Base-by-base conservation (phyloP, 1,284 basidiomycete species). In the Trichosporon ovoides region DNA sequence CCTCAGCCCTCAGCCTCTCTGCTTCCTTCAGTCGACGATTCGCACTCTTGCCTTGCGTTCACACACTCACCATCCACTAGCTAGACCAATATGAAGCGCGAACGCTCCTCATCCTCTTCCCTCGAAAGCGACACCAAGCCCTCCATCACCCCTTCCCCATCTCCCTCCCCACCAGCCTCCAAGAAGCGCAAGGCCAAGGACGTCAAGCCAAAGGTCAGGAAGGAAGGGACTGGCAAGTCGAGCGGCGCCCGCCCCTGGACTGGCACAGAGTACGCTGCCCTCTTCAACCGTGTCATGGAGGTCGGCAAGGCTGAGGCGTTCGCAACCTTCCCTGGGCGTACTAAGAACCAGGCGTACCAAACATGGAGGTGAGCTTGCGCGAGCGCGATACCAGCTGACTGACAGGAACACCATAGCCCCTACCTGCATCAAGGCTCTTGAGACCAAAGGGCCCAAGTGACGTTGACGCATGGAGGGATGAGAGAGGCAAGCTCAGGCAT, bases 311-410 rank as follows among this genome's bases (percentile, higher is more conserved):
- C 20, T 1, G 16, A 19, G 9, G 16, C 28, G 48, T 22, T 18
- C 24, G 18, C 12, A 12, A 55, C 51, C n/a, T 37, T 62, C 9
- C 49, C 43, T 6, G 55, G 58, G 19, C 61, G 57, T 20, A 52
- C 55, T 2, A 34, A 13, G 28, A 48, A 57, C 31, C 61, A 62
- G 55, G 49, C 50, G 16, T 52, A 49, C 16, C 18, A 43, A 13
- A 43, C 57, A 9, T 62, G 60, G 60, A 48, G 56, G 59, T 57
- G 35, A 40, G 56, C 51, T 28, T 3, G n/a, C n/a, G n/a, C 4
- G n/a, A 5, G 20, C 16, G 14, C 9, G 3, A 18, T 46, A 14
- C 31, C 11, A 3, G 43, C 40, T 46, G 43, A 48, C 28, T 4
- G 28, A n/a, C 28, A 48, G 43, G 5, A 28, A 24, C 24, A 31